phyloP scores from a whole-genome alignment of 768 basidiomycete species.

The Leccinum disarticulatum region DNA sequence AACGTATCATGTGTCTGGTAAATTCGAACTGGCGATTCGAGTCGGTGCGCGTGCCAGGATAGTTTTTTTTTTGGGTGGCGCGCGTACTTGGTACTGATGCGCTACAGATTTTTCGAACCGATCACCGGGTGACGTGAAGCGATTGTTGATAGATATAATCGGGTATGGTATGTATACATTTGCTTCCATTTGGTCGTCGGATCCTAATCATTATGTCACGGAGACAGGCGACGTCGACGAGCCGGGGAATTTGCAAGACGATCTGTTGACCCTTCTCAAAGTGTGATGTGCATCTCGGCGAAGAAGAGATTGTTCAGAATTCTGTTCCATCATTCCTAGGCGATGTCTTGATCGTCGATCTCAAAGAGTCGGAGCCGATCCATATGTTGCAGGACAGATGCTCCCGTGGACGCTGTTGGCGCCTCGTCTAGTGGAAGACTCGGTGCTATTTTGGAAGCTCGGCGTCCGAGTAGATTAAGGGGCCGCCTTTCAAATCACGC shows the following conservation, averaged over 20 bases:
- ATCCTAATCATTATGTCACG: background rate
- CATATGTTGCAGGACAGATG: slow-evolving; percentile 42
- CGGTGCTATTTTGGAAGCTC: slow-evolving; percentile 68
- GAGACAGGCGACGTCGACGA: slow-evolving; percentile 33
- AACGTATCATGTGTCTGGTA: slow-evolving; percentile 74
- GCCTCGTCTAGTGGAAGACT: slow-evolving; percentile 54
- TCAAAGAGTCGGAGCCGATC: slow-evolving; percentile 61
- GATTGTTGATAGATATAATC: slow-evolving; percentile 80
- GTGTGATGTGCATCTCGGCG: too few relatives aligned
- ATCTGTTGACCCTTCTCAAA: too few relatives aligned
- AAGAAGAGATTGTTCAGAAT: slow-evolving; percentile 15
- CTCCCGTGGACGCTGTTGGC: slow-evolving; percentile 6
- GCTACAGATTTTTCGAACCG: slow-evolving; percentile 84
- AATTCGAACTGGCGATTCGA: slow-evolving; percentile 82
- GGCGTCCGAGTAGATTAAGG: slow-evolving; percentile 58
- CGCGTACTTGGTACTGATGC: background rate
- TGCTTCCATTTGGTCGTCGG: background rate
- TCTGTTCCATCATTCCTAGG: slow-evolving; percentile 64
- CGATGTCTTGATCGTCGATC: slow-evolving; percentile 57
- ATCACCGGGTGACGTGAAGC: slow-evolving; percentile 80
- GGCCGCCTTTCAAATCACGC: slow-evolving; percentile 70
- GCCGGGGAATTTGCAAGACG: too few relatives aligned
- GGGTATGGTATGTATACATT: slow-evolving; percentile 55
- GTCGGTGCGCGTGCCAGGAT: slow-evolving; percentile 43
- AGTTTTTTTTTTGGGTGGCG: background rate